phyloP scores from a whole-genome alignment of 345 rosid genomes.

The Eucalyptus virginea region DNA sequence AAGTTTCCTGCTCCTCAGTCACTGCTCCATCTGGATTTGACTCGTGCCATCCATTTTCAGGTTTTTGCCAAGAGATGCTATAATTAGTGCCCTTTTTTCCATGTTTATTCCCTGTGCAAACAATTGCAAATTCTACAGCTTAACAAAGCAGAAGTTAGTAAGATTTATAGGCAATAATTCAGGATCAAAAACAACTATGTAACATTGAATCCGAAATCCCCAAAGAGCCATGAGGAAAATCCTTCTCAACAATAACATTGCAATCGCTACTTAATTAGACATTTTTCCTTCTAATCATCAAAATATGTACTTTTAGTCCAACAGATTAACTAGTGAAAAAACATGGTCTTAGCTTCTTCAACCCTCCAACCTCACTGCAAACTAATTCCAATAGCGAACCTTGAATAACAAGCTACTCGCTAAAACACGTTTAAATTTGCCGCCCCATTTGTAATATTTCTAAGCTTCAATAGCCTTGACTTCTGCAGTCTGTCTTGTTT shows the following conservation, averaged over 20 bases:
- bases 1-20: neutral
- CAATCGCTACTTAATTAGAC: neutral
- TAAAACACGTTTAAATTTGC: neutral
- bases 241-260: neutral
- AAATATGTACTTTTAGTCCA: neutral
- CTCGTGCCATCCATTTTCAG: neutral
- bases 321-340: neutral
- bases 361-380: neutral
- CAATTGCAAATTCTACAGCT: neutral
- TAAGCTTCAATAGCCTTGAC: neutral
- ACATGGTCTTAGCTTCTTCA: neutral
- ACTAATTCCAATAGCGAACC: neutral
- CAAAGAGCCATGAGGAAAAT: neutral
- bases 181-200: neutral
- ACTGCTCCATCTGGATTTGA: neutral
- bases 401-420: neutral
- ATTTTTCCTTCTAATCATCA: neutral
- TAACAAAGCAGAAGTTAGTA: neutral
- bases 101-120: neutral
- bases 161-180: neutral
- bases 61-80: neutral
- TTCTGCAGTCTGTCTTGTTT: neutral
- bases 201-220: neutral
- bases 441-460: neutral
- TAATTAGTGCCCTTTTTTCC: neutral